Evolutionary conservation across 1,139 yeast species (phyloP).

Genomic region (Zygosaccharomyces sapae): DNA sequence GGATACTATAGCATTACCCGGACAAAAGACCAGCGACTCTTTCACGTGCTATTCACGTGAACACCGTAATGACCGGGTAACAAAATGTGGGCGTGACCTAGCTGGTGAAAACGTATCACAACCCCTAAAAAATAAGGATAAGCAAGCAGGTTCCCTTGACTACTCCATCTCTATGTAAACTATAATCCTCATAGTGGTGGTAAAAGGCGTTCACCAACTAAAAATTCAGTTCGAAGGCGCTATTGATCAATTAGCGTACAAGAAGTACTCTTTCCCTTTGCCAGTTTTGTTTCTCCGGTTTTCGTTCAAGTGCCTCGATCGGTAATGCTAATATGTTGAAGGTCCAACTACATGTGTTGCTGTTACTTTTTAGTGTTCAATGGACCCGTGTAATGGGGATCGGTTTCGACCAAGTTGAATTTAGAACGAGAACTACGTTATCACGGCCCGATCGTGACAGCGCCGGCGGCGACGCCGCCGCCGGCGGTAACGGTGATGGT

Average conservation of each 20-base stretch:
- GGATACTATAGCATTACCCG: not conserved
- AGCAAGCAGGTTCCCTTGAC: not conserved
- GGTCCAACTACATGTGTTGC: not conserved
- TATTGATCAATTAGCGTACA: not conserved
- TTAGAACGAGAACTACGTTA: conserved; percentile 1
- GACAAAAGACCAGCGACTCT: not conserved
- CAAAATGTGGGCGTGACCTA: too few species aligned
- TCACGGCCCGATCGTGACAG: conserved; percentile 1
- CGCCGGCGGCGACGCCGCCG: not conserved
- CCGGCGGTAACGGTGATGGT: conserved; percentile 18
- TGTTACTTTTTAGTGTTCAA: not conserved
- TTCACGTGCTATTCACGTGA: not conserved
- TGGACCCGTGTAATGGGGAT: not conserved
- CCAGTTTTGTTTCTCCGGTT: too few species aligned
- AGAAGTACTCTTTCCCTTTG: not conserved
- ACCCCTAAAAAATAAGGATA: not conserved
- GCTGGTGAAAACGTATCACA: too few species aligned
- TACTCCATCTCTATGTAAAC: too few species aligned
- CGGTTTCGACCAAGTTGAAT: not conserved
- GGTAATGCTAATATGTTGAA: conserved; percentile 4
- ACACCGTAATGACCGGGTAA: not conserved
- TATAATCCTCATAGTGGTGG: too few species aligned
- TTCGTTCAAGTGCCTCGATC: not conserved
- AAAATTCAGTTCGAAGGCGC: not conserved
- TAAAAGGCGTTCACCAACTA: too few species aligned